These are phyloP conservation scores for Citeromyces matritensis DNA, from an alignment of 805 yeast genomes.

Conservation along the genomic window DNA sequence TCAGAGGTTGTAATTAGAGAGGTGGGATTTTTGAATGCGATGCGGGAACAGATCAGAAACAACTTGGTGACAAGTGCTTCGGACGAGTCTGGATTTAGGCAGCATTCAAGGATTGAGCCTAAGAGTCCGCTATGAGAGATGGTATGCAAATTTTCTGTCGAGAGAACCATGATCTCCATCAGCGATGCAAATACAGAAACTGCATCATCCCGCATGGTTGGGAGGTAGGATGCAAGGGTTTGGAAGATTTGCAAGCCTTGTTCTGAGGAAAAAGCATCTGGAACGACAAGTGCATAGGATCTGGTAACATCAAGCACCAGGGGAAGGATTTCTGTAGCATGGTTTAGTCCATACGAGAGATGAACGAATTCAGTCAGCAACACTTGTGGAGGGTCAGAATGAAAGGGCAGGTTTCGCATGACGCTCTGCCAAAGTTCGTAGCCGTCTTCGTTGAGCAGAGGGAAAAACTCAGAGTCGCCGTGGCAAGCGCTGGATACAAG, in stretches of 20 bases:
- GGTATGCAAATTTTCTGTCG: constrained; percentile 9
- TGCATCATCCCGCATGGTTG: constrained; percentile 59
- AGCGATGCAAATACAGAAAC: constrained; percentile 36
- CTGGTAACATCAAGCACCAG: constrained; percentile 44
- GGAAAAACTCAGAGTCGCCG: constrained; percentile 34
- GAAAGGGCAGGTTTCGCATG: constrained; percentile 42
- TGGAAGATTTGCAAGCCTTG: constrained; percentile 26
- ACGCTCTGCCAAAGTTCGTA: constrained; percentile 70
- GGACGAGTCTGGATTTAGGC: constrained; percentile 25
- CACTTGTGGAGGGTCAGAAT: constrained; percentile 15
- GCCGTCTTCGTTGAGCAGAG: constrained; percentile 71
- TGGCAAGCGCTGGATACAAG: constrained; percentile 49
- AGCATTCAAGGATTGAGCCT: constrained; percentile 22
- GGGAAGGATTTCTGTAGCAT: constrained; percentile 64
- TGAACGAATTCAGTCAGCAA: constrained; percentile 32
- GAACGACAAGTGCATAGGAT: constrained; percentile 40
- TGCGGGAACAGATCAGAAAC: constrained; percentile 20
- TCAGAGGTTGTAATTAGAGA: constrained; percentile 6
- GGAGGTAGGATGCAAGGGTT: constrained; percentile 35
- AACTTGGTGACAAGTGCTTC: constrained; percentile 24
- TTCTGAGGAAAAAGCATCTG: constrained; percentile 22
- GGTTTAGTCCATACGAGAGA: constrained; percentile 41
- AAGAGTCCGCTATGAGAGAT: constrained; percentile 29
- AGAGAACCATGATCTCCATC: constrained; percentile 33
- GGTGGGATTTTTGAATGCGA: constrained; percentile 19